A percentile compares a stretch with the other conserved stretches of the same genome.
Conservation (phyloP, 495 filamentous ascomycete species). For the Evernia prunastri region DNA sequence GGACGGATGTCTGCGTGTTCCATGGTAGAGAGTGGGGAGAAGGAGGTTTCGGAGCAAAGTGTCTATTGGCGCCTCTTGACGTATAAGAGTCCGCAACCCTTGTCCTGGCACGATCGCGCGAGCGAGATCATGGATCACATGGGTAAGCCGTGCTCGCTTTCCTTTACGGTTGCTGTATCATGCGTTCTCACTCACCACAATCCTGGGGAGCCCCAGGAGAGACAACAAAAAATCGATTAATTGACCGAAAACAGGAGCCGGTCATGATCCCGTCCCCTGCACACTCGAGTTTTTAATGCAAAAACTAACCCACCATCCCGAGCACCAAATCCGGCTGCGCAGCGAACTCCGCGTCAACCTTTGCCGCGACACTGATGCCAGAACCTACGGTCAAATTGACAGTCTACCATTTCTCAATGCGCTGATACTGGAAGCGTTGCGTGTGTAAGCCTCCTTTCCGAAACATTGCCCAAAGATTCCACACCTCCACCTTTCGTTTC, state of each 20-base stretch:
- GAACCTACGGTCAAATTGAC: constrained; percentile 39
- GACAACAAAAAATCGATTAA: not conserved
- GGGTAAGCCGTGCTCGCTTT: constrained; percentile 4
- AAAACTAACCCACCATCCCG: constrained; percentile 14
- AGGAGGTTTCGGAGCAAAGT: not conserved
- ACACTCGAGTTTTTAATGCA: constrained; percentile 17
- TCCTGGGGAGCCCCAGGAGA: too few species aligned
- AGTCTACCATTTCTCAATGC: constrained; percentile 53
- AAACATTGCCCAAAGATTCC: too few species aligned
- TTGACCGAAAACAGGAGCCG: constrained; percentile 11
- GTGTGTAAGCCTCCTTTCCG: not conserved
- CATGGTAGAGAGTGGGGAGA: not conserved
- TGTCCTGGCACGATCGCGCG: constrained; percentile 15
- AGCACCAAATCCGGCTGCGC: constrained; percentile 16
- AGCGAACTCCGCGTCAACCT: constrained; percentile 13
- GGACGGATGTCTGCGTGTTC: not conserved
- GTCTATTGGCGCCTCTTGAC: constrained; percentile 13
- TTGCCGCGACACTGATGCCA: not conserved
- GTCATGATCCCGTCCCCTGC: constrained; percentile 20
- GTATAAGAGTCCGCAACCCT: not conserved
- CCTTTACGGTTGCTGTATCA: not conserved
- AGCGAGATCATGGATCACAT: constrained; percentile 25
- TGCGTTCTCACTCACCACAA: not conserved
- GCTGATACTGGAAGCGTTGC: constrained; percentile 31
- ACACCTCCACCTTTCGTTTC: not conserved